Conservation (phyloP, 805 yeast species). For the Candida insectalens region DNA sequence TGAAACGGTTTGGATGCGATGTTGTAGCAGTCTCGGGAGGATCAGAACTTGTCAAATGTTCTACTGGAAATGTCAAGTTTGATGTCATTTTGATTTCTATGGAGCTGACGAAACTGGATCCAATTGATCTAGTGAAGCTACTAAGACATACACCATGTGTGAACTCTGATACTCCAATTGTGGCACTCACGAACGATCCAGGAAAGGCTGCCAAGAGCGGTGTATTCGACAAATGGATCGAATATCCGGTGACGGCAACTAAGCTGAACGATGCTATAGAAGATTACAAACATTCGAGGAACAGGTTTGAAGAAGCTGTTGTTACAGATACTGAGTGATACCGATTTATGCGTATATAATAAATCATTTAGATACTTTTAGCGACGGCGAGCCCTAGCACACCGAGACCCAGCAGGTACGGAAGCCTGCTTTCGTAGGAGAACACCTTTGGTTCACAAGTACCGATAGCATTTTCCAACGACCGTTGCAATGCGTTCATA, state of each 20-base stretch:
- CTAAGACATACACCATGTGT: constrained; percentile 66
- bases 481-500: constrained; percentile 32
- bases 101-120: constrained; percentile 55
- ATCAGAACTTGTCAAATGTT: constrained; percentile 72
- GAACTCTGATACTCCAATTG: constrained; percentile 69
- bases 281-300: constrained; percentile 12
- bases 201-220: constrained; percentile 51
- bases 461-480: constrained; percentile 10
- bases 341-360: no score
- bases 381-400: background rate
- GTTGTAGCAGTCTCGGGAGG: constrained; percentile 73
- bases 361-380: background rate
- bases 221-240: constrained; percentile 59
- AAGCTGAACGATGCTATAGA: constrained; percentile 24
- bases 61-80: constrained; percentile 75
- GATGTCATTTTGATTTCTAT: constrained; percentile 76
- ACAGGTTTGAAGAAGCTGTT: constrained; percentile 21
- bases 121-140: constrained; percentile 68
- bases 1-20: constrained; percentile 67
- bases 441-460: constrained; percentile 6
- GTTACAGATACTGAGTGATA: constrained; percentile 24
- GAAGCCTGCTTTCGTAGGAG: constrained; percentile 2
- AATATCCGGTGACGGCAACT: constrained; percentile 49
- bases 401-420: background rate
- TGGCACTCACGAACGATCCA: constrained; percentile 64